phyloP scores from a whole-genome alignment of 1,284 basidiomycete species.

The Puccinia coronata region DNA sequence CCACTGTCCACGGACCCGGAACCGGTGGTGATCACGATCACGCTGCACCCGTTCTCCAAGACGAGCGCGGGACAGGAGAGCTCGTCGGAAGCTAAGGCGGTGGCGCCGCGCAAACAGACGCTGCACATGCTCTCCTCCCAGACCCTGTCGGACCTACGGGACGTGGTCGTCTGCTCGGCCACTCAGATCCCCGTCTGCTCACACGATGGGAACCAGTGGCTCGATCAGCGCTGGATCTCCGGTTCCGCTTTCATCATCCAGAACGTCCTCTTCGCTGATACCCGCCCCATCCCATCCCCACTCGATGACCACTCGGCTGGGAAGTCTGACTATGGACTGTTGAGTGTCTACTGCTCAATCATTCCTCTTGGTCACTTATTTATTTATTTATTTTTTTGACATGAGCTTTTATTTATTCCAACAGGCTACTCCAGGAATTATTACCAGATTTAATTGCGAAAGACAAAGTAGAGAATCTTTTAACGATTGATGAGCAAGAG shows the following conservation, averaged over 20 bases:
- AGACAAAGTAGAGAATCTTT: slow-evolving; percentile 5
- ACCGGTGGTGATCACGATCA: slow-evolving; percentile 30
- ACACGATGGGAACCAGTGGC: neutral
- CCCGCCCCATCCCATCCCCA: neutral
- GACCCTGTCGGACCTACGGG: slow-evolving; percentile 68
- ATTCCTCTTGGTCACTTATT: neutral
- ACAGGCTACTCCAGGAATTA: slow-evolving; percentile 22
- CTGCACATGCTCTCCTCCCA: slow-evolving; percentile 66
- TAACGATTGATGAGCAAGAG: neutral
- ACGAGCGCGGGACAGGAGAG: slow-evolving; percentile 5
- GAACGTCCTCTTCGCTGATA: slow-evolving; percentile 33
- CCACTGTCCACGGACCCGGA: neutral
- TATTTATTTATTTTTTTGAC: neutral
- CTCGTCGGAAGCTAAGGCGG: slow-evolving; percentile 16
- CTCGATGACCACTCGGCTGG: neutral
- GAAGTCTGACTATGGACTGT: slow-evolving; percentile 35
- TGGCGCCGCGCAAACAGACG: slow-evolving; percentile 39
- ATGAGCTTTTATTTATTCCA: neutral
- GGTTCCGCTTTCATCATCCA: slow-evolving; percentile 36
- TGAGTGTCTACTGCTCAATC: neutral
- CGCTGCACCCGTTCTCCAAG: slow-evolving; percentile 19
- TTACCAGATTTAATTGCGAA: neutral
- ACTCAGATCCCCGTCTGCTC: slow-evolving; percentile 64
- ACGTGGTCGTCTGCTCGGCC: slow-evolving; percentile 68
- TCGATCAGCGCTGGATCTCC: slow-evolving; percentile 10